Evolutionary conservation across 1,139 yeast species (phyloP).

Genomic region (Lizanozyma gosingica): DNA sequence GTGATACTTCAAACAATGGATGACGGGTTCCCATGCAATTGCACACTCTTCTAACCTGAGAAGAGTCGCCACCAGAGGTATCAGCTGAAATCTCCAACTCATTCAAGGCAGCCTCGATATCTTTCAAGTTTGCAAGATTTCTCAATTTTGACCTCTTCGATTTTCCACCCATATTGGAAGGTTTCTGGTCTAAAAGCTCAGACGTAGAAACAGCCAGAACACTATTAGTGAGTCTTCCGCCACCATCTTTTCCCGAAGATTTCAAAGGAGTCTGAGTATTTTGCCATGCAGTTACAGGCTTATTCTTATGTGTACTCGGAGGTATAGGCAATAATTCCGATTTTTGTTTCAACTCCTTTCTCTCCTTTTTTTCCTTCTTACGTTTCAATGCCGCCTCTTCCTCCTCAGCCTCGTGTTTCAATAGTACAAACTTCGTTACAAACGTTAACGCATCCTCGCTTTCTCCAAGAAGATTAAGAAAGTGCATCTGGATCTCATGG

Average conservation of each 20-base stretch:
- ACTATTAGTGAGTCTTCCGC: conserved; percentile 16
- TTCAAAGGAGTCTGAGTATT: conserved; percentile 6
- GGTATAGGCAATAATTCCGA: too few relatives aligned
- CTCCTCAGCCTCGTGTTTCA: conserved; percentile 9
- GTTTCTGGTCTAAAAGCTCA: conserved; percentile 20
- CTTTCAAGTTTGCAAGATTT: conserved; percentile 30
- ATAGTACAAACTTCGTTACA: conserved; percentile 16
- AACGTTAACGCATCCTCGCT: conserved; percentile 24
- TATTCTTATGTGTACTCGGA: not conserved
- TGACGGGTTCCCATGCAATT: conserved; percentile 82
- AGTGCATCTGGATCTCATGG: conserved; percentile 22
- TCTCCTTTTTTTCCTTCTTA: not conserved
- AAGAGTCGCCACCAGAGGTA: conserved; percentile 6
- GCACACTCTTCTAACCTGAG: conserved; percentile 33
- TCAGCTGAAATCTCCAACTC: conserved; percentile 23
- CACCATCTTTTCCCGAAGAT: conserved; percentile 8
- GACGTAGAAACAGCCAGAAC: conserved; percentile 22
- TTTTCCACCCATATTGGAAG: conserved; percentile 12
- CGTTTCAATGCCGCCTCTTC: too few relatives aligned
- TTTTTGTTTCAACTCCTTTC: not conserved
- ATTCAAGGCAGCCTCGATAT: conserved; percentile 30
- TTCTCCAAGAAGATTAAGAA: conserved; percentile 28
- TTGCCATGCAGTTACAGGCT: conserved; percentile 6
- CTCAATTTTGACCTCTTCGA: conserved; percentile 22
- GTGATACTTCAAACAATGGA: conserved; percentile 82